Percentiles rank a stretch among this genome's conserved stretches.
These are phyloP conservation scores for Torulaspora quercuum DNA, from an alignment of 805 yeast species.

Conservation along the genomic window DNA sequence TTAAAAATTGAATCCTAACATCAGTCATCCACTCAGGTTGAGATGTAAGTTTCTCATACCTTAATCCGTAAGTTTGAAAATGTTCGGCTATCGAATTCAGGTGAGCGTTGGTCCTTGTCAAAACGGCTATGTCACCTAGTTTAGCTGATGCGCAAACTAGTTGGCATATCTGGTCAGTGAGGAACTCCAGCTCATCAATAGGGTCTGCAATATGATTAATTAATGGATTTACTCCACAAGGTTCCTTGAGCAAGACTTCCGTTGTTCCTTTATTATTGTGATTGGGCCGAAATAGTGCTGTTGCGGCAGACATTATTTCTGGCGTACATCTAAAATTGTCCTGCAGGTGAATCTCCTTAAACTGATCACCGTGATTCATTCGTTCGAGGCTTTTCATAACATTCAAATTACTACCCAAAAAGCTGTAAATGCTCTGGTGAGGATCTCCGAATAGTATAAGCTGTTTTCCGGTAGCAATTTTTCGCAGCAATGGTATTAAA, in stretches of 20 bases:
- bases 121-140: conserved; percentile 47
- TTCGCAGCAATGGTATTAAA: conserved; percentile 44
- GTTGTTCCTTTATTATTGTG: background rate
- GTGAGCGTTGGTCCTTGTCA: conserved; percentile 52
- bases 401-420: conserved; percentile 50
- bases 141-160: conserved; percentile 26
- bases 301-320: conserved; percentile 48
- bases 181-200: conserved; percentile 23
- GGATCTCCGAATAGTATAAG: conserved; percentile 69
- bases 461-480: conserved; percentile 45
- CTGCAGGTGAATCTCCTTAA: conserved; percentile 38
- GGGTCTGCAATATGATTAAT: conserved; percentile 14
- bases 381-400: conserved; percentile 31
- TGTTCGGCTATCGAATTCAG: conserved; percentile 40
- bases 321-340: conserved; percentile 64
- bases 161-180: conserved; percentile 25
- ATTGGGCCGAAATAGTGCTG: conserved; percentile 17
- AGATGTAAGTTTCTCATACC: conserved; percentile 42
- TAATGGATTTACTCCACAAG: conserved; percentile 19
- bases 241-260: conserved; percentile 19
- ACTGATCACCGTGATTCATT: conserved; percentile 15
- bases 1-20: conserved; percentile 37
- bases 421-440: conserved; percentile 65
- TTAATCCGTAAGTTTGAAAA: conserved; percentile 43
- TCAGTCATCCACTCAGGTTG: conserved; percentile 51